Percentiles rank a stretch among this genome's conserved stretches.
Evolutionary conservation across 768 basidiomycete species (phyloP).

Genomic region (Pluteus cervinus): DNA sequence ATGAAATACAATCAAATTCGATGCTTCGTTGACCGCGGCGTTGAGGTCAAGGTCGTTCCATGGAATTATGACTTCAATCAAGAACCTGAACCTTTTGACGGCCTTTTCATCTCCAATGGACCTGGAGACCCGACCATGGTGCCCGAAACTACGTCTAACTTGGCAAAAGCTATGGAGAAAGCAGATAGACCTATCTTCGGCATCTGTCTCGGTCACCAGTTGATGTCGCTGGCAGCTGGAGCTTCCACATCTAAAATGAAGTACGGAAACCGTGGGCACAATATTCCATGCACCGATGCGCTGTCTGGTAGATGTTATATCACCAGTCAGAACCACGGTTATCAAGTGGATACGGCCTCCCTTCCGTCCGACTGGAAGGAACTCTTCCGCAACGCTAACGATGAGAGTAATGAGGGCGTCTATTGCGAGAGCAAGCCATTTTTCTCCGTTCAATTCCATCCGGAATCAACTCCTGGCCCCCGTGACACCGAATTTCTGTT

Average conservation of each 20-base stretch:
- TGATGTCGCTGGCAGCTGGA: conserved; percentile 91
- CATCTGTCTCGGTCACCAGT: conserved; percentile 97
- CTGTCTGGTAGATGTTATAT: conserved; percentile 97
- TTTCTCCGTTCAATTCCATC: conserved; percentile 99
- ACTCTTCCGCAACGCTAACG: conserved; percentile 94
- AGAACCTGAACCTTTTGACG: conserved; percentile 82
- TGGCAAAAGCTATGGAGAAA: conserved; percentile 62
- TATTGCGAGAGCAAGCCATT: conserved; percentile 90
- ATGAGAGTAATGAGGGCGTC: conserved; percentile 96
- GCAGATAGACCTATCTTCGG: conserved; percentile 90
- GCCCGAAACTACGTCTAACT: conserved; percentile 58
- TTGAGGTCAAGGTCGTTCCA: conserved; percentile 95
- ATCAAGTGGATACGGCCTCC: conserved; percentile 79
- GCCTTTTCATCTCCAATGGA: conserved; percentile 95
- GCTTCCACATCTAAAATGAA: conserved; percentile 98
- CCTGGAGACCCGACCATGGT: conserved; percentile 94
- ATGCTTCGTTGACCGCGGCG: conserved; percentile 87
- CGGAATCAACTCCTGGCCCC: conserved; percentile 94
- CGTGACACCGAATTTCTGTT: conserved; percentile 99
- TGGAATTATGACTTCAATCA: conserved; percentile 92
- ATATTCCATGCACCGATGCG: conserved; percentile 94
- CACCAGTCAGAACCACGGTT: conserved; percentile 99
- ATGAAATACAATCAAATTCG: conserved; percentile 99
- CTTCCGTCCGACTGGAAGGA: conserved; percentile 88
- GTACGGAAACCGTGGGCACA: conserved; percentile 98